A percentile compares a stretch with the other conserved stretches of the same genome.
Conservation (phyloP, 1,139 yeast species). For the Candida frijolesensis region DNA sequence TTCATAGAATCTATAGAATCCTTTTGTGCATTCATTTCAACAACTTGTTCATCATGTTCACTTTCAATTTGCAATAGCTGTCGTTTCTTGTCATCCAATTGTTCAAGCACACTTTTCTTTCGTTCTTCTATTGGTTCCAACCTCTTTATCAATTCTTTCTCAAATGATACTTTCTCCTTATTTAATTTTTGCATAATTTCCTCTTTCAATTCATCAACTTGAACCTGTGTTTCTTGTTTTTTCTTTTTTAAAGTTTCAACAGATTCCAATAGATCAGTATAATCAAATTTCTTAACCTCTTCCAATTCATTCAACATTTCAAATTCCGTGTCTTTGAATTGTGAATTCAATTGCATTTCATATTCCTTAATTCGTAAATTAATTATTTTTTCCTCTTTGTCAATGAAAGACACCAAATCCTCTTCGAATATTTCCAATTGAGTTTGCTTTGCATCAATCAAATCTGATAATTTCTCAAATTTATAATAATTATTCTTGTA, state of each 20-base stretch:
- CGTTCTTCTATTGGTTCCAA: neutral
- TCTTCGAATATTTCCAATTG: constrained; percentile 30
- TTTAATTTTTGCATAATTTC: constrained; percentile 13
- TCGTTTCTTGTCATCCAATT: neutral
- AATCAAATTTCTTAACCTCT: constrained; percentile 28
- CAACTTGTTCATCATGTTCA: constrained; percentile 11
- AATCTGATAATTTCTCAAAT: constrained; percentile 21
- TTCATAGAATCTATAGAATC: constrained; percentile 8
- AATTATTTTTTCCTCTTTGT: constrained; percentile 28
- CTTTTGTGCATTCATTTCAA: constrained; percentile 2
- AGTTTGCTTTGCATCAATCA: constrained; percentile 21
- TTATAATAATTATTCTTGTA: constrained; percentile 24
- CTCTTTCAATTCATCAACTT: constrained; percentile 17
- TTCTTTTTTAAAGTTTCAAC: constrained; percentile 20
- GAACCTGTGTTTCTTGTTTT: constrained; percentile 13
- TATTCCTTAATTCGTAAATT: constrained; percentile 27
- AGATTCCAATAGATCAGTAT: constrained; percentile 22
- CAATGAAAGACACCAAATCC: constrained; percentile 29
- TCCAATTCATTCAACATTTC: constrained; percentile 34
- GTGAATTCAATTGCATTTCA: constrained; percentile 25
- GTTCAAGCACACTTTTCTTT: neutral
- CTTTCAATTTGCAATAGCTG: neutral
- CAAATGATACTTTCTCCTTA: constrained; percentile 21
- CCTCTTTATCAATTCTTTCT: constrained; percentile 20
- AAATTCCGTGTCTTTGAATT: constrained; percentile 34